phyloP scores from a whole-genome alignment of 805 yeast species.

The Alloascoidea africana region DNA sequence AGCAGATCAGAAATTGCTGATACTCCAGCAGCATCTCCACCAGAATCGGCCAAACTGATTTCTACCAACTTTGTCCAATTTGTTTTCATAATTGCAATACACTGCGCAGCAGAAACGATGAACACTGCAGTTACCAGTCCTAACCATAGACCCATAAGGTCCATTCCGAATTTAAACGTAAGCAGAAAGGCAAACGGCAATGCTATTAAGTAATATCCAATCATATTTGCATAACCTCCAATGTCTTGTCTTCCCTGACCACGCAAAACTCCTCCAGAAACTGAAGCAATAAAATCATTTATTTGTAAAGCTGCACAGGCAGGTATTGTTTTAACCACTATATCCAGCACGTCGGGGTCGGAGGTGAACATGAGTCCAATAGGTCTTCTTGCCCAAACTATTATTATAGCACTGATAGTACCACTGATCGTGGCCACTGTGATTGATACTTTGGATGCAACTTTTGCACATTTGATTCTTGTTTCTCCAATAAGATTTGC shows the following conservation, averaged over 20 bases:
- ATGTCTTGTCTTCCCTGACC: constrained; percentile 65
- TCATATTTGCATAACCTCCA: constrained; percentile 55
- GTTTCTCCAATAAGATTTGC: constrained; percentile 37
- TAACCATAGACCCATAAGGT: constrained; percentile 56
- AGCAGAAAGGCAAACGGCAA: constrained; percentile 46
- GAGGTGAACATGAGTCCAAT: constrained; percentile 45
- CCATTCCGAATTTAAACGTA: constrained; percentile 32
- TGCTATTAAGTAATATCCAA: constrained; percentile 59
- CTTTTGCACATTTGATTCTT: constrained; percentile 13
- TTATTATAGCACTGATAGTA: constrained; percentile 14
- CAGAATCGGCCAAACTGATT: not conserved
- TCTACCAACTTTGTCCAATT: not conserved
- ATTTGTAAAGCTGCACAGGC: constrained; percentile 50
- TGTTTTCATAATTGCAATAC: not conserved
- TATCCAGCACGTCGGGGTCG: constrained; percentile 38
- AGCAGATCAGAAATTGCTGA: too few relatives aligned
- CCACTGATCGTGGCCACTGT: constrained; percentile 24
- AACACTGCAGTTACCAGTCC: constrained; percentile 52
- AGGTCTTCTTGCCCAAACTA: constrained; percentile 29
- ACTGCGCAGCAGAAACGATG: constrained; percentile 19
- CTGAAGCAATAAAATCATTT: constrained; percentile 55
- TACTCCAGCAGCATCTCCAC: not conserved
- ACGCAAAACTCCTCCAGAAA: constrained; percentile 58
- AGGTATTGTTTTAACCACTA: constrained; percentile 45
- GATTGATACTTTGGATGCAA: constrained; percentile 26